Conservation (phyloP, 495 filamentous ascomycete species). For the Penicillium waksmanii region DNA sequence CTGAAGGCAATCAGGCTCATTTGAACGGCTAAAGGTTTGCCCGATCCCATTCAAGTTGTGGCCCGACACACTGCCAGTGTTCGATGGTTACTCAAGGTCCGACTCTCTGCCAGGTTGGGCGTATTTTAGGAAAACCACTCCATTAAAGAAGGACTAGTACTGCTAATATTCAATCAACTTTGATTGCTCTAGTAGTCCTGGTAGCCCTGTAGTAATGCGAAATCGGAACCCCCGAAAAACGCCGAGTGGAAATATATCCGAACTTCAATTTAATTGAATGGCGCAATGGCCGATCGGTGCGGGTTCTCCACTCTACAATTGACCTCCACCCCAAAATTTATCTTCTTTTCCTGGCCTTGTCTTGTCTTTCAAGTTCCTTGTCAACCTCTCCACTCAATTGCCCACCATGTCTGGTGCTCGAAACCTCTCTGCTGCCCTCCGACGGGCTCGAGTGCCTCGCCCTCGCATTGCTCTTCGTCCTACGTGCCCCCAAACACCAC, state of each 20-base stretch:
- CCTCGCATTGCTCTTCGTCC: slow-evolving; percentile 34
- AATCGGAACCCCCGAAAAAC: slow-evolving; percentile 11
- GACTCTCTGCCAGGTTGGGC: too few species aligned
- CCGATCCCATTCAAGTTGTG: neutral
- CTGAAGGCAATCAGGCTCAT: neutral
- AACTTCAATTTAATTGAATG: slow-evolving; percentile 1
- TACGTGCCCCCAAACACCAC: slow-evolving; percentile 24
- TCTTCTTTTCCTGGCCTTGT: neutral
- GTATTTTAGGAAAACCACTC: too few species aligned
- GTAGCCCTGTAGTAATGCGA: too few species aligned
- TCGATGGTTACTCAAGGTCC: too few species aligned
- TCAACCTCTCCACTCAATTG: slow-evolving; percentile 1
- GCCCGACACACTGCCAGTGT: too few species aligned
- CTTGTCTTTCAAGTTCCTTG: slow-evolving; percentile 5
- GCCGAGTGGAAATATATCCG: slow-evolving; percentile 20
- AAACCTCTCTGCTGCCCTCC: slow-evolving; percentile 42
- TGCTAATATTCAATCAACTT: too few species aligned
- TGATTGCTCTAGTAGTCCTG: too few species aligned
- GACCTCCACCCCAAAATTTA: slow-evolving; percentile 20
- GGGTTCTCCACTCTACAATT: slow-evolving; percentile 32
- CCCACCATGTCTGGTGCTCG: slow-evolving; percentile 43
- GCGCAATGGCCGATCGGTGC: slow-evolving; percentile 22
- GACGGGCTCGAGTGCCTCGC: slow-evolving; percentile 45
- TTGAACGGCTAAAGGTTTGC: neutral
- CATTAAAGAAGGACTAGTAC: too few species aligned